Evolutionary conservation across 106 monocot genomes (phyloP).

Genomic region (Dendrobium nobile): DNA sequence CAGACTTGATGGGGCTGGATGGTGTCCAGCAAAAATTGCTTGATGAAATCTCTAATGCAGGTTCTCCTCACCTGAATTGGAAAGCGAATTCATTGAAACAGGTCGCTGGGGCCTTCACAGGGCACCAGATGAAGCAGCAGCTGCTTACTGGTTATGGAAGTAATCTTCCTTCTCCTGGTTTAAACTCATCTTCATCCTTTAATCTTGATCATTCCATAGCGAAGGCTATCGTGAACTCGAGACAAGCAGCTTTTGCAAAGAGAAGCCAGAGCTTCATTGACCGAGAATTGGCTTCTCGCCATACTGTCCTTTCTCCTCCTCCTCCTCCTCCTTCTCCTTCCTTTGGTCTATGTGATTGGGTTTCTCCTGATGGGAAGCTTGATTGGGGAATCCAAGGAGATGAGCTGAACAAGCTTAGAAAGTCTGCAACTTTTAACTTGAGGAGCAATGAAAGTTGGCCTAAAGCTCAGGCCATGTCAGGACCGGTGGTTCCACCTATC

Average conservation of each 20-base stretch:
- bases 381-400: conserved; percentile 91
- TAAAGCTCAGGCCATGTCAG: not conserved
- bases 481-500: not conserved
- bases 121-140: conserved; percentile 24
- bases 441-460: conserved; percentile 21
- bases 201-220: conserved; percentile 61
- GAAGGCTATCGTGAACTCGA: conserved; percentile 65
- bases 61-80: conserved; percentile 22
- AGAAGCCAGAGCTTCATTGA: conserved; percentile 92
- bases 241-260: conserved; percentile 64
- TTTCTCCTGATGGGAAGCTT: conserved; percentile 52
- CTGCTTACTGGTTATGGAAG: conserved; percentile 27
- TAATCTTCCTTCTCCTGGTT: conserved; percentile 26
- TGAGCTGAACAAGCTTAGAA: conserved; percentile 72
- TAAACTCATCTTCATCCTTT: conserved; percentile 24
- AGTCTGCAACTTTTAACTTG: conserved; percentile 59
- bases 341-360: conserved; percentile 43
- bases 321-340: not conserved
- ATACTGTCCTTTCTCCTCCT: not conserved
- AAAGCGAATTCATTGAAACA: not conserved
- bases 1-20: conserved; percentile 30
- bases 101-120: conserved; percentile 5
- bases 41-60: conserved; percentile 18
- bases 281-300: conserved; percentile 27
- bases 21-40: conserved; percentile 27